A percentile compares a stretch with the other conserved stretches of the same genome.
phyloP scores from a whole-genome alignment of 2,329 filamentous ascomycete genomes.

The Lizonia empirigonia region DNA sequence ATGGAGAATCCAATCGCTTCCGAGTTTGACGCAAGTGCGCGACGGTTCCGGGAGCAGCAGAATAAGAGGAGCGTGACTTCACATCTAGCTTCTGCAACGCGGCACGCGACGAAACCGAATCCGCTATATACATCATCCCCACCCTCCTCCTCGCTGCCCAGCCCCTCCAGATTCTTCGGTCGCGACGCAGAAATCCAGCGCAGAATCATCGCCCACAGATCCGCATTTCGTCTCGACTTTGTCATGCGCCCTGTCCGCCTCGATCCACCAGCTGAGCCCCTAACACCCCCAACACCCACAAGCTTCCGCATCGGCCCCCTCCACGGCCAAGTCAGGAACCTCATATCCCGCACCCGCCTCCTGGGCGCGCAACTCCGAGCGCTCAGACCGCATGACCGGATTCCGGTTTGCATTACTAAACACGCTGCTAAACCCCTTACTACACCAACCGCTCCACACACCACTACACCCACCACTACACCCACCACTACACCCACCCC shows the following conservation, averaged over 20 bases:
- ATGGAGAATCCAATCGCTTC: slow-evolving; percentile 1
- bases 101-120: too few species aligned
- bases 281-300: neutral
- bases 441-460: neutral
- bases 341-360: neutral
- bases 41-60: too few species aligned
- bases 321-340: neutral
- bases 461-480: neutral
- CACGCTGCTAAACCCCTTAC: neutral
- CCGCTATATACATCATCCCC: too few species aligned
- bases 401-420: neutral
- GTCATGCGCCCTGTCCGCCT: neutral
- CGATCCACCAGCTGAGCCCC: neutral
- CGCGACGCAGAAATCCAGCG: neutral
- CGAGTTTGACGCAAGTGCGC: too few species aligned
- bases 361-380: neutral
- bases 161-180: neutral
- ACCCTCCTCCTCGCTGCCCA: neutral
- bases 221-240: neutral
- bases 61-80: neutral
- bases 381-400: neutral
- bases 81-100: too few species aligned
- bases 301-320: neutral
- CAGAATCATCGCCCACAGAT: neutral
- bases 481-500: neutral